phyloP scores from a whole-genome alignment of 73 alveolate genomes.

The Halteria grandinella region DNA sequence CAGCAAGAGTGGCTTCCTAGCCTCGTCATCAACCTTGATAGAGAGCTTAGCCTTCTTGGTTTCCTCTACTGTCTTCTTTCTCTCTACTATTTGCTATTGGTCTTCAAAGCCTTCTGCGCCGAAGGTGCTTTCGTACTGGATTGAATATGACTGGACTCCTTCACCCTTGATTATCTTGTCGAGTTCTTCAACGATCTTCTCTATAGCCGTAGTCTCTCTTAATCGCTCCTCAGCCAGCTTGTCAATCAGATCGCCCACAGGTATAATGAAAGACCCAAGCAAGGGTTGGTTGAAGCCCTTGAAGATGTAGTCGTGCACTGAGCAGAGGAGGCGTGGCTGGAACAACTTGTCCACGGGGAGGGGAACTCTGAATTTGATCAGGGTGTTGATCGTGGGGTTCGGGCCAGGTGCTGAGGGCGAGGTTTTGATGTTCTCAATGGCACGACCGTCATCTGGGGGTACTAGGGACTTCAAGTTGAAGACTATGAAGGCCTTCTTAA shows the following conservation, averaged over 20 bases:
- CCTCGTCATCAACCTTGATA: constrained; percentile 31
- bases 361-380: constrained; percentile 65
- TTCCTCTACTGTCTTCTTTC: neutral
- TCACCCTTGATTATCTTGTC: constrained; percentile 8
- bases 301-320: constrained; percentile 80
- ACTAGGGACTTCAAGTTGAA: constrained; percentile 72
- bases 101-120: neutral
- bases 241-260: constrained; percentile 24
- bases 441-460: constrained; percentile 73
- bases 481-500: constrained; percentile 78
- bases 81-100: neutral
- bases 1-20: constrained; percentile 12
- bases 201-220: neutral
- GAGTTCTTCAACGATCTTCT: constrained; percentile 4
- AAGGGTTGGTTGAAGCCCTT: constrained; percentile 80
- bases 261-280: constrained; percentile 70
- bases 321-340: constrained; percentile 78
- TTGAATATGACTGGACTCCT: neutral
- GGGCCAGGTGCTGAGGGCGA: constrained; percentile 77
- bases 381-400: constrained; percentile 84
- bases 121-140: neutral
- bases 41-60: constrained; percentile 9
- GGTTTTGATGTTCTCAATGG: constrained; percentile 62
- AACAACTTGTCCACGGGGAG: constrained; percentile 75
- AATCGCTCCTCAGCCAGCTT: neutral